Percentiles rank a stretch among this genome's conserved stretches.
Evolutionary conservation across 2,329 filamentous ascomycete genomes (phyloP).

Genomic region (Epichloe baconii): DNA sequence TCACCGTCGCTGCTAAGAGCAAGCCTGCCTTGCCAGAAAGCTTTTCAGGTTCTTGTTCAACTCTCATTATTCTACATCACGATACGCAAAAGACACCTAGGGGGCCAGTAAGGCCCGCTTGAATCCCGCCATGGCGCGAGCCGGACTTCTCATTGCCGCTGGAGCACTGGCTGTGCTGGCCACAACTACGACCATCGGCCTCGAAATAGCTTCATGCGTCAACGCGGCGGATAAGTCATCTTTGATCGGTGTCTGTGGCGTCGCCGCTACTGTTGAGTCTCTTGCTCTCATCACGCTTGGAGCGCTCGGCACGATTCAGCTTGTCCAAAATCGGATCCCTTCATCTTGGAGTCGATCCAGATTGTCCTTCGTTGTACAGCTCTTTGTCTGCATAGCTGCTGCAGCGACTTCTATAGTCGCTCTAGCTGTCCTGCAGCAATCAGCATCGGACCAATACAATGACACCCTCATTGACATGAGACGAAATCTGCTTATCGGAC

Average conservation of each 20-base stretch:
- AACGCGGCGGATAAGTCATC: conserved; percentile 1
- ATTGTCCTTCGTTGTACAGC: conserved; percentile 15
- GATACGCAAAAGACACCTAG: not conserved
- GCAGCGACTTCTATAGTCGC: conserved; percentile 31
- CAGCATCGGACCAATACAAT: conserved; percentile 7
- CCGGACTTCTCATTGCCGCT: conserved; percentile 2
- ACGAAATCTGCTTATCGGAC: conserved; percentile 28
- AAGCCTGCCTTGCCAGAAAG: not conserved
- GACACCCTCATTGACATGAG: conserved; percentile 6
- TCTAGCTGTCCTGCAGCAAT: conserved; percentile 25
- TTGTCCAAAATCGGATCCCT: conserved; percentile 10
- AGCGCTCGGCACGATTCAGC: conserved; percentile 22
- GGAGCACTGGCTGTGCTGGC: conserved; percentile 10
- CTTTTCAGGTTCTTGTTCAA: not conserved
- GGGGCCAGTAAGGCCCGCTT: not conserved
- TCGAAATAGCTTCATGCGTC: conserved; percentile 9
- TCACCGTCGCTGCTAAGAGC: too few relatives aligned
- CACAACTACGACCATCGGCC: conserved; percentile 9
- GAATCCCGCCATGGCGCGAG: conserved; percentile 7
- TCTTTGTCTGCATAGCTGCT: conserved; percentile 30
- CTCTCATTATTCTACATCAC: not conserved
- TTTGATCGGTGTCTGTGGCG: conserved; percentile 10
- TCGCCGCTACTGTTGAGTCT: conserved; percentile 18
- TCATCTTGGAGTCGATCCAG: conserved; percentile 13
- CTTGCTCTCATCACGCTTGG: conserved; percentile 13